phyloP scores from a whole-genome alignment of 1,139 yeast genomes.

The Debaryomyces udenii region DNA sequence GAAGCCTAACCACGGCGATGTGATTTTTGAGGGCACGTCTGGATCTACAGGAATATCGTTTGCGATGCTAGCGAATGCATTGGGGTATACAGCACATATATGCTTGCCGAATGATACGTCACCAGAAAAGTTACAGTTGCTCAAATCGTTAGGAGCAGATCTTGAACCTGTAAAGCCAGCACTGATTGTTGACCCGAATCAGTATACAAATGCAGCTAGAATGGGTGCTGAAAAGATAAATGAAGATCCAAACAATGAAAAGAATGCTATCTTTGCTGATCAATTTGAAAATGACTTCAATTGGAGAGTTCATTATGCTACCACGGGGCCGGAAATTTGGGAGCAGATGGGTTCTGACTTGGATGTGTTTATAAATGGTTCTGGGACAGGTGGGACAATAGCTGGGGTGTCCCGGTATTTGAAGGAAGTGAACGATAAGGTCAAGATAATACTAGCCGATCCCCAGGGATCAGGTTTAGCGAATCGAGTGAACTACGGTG shows the following conservation, averaged over 20 bases:
- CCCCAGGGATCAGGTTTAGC: slow-evolving; percentile 95
- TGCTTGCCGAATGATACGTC: slow-evolving; percentile 97
- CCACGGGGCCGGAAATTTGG: slow-evolving; percentile 92
- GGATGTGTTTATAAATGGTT: slow-evolving; percentile 82
- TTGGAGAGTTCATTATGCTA: slow-evolving; percentile 79
- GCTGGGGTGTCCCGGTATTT: slow-evolving; percentile 81
- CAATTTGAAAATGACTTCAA: slow-evolving; percentile 93
- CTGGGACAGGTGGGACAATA: slow-evolving; percentile 79
- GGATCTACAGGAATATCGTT: slow-evolving; percentile 96
- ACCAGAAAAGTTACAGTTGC: slow-evolving; percentile 71
- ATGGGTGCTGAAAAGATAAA: slow-evolving; percentile 60
- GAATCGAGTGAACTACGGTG: slow-evolving; percentile 84
- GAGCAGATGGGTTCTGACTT: slow-evolving; percentile 61
- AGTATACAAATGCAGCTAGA: slow-evolving; percentile 88
- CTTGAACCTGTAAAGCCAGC: slow-evolving; percentile 94
- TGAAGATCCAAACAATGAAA: slow-evolving; percentile 35
- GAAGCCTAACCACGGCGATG: slow-evolving; percentile 57
- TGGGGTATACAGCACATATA: slow-evolving; percentile 88
- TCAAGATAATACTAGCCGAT: slow-evolving; percentile 72
- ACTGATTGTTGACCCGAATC: slow-evolving; percentile 89
- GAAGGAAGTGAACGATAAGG: slow-evolving; percentile 48
- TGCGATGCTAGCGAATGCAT: slow-evolving; percentile 82
- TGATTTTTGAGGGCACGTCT: slow-evolving; percentile 90
- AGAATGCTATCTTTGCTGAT: slow-evolving; percentile 82
- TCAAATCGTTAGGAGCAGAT: slow-evolving; percentile 76